Evolutionary conservation across 148 eudicot species (phyloP), one percentile per base, ranked within the genome.

Genomic region (Euryodendron excelsum): DNA sequence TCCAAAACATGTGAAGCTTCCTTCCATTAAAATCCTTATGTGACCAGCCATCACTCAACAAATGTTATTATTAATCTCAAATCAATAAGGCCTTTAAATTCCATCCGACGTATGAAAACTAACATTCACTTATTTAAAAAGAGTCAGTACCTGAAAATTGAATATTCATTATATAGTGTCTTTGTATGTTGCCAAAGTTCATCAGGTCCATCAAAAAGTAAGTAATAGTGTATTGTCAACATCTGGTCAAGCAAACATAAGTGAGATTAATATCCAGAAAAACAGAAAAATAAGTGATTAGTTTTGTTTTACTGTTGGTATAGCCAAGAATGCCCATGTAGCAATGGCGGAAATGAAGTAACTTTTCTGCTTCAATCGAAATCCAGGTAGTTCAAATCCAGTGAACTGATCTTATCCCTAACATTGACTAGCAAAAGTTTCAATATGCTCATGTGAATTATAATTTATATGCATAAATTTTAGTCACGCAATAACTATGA

Each of bases 141-240:
- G 74, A 58, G 10, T 72, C 37, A 65, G 33, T 86, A 95, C 98
- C 98, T 91, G 87, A 95, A 91, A 71, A 70, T 55, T 50, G 97
- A 91, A 47, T 59, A 20, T 64, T 87, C 96, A 14, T 82, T 81
- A 78, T 95, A 95, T 4, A 93, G 78, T 44, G 91, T 82, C 91
- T 86, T 91, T 67, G 82, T 47, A 48, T 95, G 92, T 62, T 88
- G 92, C 96, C 99, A 95, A 62, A 89, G 84, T 63, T 89, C 97
- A 77, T 90, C 97, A 37, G 80, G 77, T 69, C 99, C 99, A 66
- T 95, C 94, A 74, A 93, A 95, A 68, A 95, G 97, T 81, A 93
- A 84, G 84, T 95, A 95, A 86, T 93, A 95, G 73, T 95, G 97
- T 76, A 95, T 90, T 41, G 91, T 77, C 84, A 95, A 87, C 97